Evolutionary conservation across 1,284 basidiomycete species (phyloP), one percentile per base, ranked within the genome.

Genomic region (Cerioporus squamosus): DNA sequence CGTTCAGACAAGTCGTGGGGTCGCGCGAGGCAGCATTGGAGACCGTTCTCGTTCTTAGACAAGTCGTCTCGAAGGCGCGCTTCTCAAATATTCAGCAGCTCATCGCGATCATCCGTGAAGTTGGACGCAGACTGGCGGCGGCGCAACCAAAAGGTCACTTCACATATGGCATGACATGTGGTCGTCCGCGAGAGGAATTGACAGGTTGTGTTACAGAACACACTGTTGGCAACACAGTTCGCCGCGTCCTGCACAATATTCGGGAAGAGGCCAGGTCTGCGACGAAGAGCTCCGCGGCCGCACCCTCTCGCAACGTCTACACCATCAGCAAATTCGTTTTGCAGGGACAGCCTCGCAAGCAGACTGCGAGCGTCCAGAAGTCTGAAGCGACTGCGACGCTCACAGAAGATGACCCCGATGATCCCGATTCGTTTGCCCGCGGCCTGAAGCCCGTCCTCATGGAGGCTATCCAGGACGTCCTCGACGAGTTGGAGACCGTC

Each of bases 401-500:
- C 46, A 85, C 79, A 63, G 88, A 91, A 71, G 81, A 87, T 64
- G 85, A 90, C 71, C 77, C 82, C 0, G 82, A 89, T 55, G 90
- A 92, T 72, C 87, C 85, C 0, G 88, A 91, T 68, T 85, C 86
- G 15, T 91, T 91, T 68, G 86, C 90, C 9, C 77, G 81, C 47
- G 83, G 81, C 12, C 68, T 92, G 44, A 91, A 90, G 71, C 90
- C 90, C 3, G 87, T 92, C 1, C 78, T 96, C 49, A 93, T 95
- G 81, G 92, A 94, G 74, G 94, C 93, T 2, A 94, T 97, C 57
- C 90, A 95, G 68, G 93, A 98, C 71, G 91, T 98, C 15, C 82
- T 98, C 47, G 95, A 97, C 67, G 97, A 99, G 74, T 79, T 99
- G 48, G 97, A 98, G 73, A 95, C 94, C 3, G 96, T 97, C 1